These are phyloP conservation scores for Fragaria ananassa DNA, from an alignment of 306 rosid genomes.

Conservation along the genomic window DNA sequence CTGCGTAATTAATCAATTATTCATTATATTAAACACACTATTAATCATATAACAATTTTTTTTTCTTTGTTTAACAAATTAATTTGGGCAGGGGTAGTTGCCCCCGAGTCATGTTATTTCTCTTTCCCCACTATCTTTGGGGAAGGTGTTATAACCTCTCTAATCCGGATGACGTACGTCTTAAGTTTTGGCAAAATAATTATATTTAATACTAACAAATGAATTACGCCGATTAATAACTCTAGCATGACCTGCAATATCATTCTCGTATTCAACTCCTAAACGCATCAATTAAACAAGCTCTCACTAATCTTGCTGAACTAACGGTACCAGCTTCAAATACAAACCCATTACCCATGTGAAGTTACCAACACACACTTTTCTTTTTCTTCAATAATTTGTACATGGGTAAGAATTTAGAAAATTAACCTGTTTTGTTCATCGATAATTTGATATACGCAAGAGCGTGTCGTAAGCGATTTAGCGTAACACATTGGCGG, in stretches of 20 bases:
- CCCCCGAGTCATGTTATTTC: neutral
- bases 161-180: neutral
- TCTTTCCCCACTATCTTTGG: neutral
- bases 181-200: neutral
- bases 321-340: neutral
- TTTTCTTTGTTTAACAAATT: neutral
- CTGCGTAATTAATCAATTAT: slow-evolving; percentile 30
- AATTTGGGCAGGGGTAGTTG: neutral
- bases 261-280: neutral
- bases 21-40: neutral
- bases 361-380: neutral
- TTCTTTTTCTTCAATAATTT: neutral
- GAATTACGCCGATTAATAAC: neutral
- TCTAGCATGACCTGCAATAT: neutral
- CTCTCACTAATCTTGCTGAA: neutral
- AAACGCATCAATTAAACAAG: neutral
- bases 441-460: too few relatives aligned
- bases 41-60: neutral
- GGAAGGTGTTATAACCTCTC: neutral
- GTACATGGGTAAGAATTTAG: too few relatives aligned
- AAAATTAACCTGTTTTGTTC: too few relatives aligned
- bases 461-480: neutral
- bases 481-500: neutral
- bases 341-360: neutral
- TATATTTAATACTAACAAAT: neutral